Conservation (phyloP, 2,329 filamentous ascomycete genomes). For the Diaporthe ampelina region DNA sequence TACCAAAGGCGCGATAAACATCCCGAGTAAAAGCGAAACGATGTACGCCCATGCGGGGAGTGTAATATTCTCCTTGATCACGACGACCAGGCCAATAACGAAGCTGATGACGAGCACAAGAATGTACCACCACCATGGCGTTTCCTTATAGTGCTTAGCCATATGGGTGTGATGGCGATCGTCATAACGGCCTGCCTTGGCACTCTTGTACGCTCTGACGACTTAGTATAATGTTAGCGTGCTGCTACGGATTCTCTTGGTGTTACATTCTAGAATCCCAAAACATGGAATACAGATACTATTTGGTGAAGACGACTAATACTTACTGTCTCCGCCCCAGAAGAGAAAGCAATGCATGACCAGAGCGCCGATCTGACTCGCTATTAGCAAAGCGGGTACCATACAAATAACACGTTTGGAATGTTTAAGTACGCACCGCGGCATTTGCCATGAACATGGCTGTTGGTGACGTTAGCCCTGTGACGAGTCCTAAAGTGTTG, state of each 20-base stretch:
- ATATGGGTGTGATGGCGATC: conserved; percentile 68
- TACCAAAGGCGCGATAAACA: conserved; percentile 65
- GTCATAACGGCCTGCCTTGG: conserved; percentile 56
- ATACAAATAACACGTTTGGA: rapidly evolving
- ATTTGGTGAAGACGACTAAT: too few relatives aligned
- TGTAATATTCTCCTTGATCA: conserved; percentile 60
- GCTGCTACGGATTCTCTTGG: too few relatives aligned
- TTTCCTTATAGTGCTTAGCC: conserved; percentile 66
- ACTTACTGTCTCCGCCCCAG: conserved; percentile 63
- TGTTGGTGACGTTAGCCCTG: too few relatives aligned
- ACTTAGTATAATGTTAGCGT: conserved; percentile 44
- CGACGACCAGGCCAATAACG: conserved; percentile 61
- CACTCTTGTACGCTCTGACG: conserved; percentile 60
- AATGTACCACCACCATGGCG: conserved; percentile 63
- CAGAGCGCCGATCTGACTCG: conserved; percentile 66
- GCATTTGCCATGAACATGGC: conserved; percentile 70
- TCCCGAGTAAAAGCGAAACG: conserved; percentile 58
- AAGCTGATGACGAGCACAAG: conserved; percentile 58
- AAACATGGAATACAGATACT: too few relatives aligned
- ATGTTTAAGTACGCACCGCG: conserved; percentile 60
- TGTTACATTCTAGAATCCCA: too few relatives aligned
- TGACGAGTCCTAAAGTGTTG: too few relatives aligned
- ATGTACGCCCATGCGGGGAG: conserved; percentile 63
- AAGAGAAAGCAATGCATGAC: conserved; percentile 66
- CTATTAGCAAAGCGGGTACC: conserved; percentile 32